Evolutionary conservation across 352 stramenopile genomes (phyloP), one percentile per base, ranked within the genome.

Genomic region (Blastocystis sp.): DNA sequence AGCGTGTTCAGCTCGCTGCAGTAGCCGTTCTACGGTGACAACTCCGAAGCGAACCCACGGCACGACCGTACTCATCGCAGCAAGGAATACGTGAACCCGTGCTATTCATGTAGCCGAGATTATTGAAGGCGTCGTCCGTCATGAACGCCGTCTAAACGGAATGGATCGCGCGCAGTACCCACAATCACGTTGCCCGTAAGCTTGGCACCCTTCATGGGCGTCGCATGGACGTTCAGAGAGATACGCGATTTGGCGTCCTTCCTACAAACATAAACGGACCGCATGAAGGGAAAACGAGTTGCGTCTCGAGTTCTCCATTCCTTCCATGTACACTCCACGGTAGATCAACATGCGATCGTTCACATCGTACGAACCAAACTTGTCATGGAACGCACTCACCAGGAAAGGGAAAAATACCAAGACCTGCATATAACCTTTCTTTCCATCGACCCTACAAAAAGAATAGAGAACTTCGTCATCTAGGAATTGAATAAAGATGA

Each of bases 301-400:
- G 29, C 9, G 14, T 18, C 44, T 18, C 9, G 48, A 59, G 44
- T 64, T 51, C 2, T 64, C n/a, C 46, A 29, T 48, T 27, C 48
- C 38, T n/a, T 81, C 61, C 69, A 81, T 81, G 40, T 81, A 81
- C 14, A 81, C 69, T 63, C 21, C 69, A 81, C 69, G 69, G 48
- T 81, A 81, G 48, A 81, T 64, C 27, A 81, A n/a, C n/a, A 44
- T 61, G 8, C 69, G 29, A 29, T 57, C 69, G 32, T 40, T 81
- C 29, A 81, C 44, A 14, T 65, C 46, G 27, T 65, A 81, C 3
- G 69, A 44, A 32, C 69, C 69, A 14, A 51, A 46, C 8, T 81
- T 29, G 24, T 14, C 48, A 63, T 81, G 56, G 40, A 81, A 81
- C 8, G 44, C 42, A 40, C 44, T 46, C 29, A 65, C 69, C 29